phyloP scores from a whole-genome alignment of 768 basidiomycete genomes.

The Dictyophora rubrovolvata region DNA sequence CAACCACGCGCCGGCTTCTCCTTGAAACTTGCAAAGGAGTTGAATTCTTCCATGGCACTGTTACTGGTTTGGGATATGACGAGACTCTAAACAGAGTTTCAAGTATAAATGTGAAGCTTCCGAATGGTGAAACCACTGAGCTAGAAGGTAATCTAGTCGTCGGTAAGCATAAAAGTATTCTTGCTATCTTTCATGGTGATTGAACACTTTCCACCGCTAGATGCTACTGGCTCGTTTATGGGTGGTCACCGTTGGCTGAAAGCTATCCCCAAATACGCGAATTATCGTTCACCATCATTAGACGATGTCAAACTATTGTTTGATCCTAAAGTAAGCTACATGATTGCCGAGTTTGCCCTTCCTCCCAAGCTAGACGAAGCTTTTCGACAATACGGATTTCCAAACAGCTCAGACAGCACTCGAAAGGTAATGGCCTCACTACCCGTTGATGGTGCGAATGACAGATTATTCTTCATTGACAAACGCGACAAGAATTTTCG shows the following conservation, averaged over 20 bases:
- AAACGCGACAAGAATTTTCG: background rate
- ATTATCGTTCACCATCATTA: background rate
- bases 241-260: constrained; percentile 4
- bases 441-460: background rate
- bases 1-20: background rate
- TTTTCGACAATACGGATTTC: background rate
- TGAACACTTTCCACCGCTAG: background rate
- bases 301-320: background rate
- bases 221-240: constrained; percentile 3
- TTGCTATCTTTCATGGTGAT: background rate
- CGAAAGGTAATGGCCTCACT: background rate
- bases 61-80: background rate
- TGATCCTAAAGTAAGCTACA: constrained; percentile 7
- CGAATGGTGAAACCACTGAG: background rate
- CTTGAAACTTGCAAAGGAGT: background rate
- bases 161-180: background rate
- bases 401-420: background rate
- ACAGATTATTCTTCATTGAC: background rate
- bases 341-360: background rate
- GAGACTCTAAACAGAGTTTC: background rate
- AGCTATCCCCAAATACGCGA: background rate
- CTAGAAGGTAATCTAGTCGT: background rate
- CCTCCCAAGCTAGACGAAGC: background rate
- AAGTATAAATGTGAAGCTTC: background rate
- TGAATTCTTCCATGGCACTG: background rate